These are phyloP conservation scores for Rhodomyrtus psidioides DNA, from an alignment of 441 rosid species.

Conservation along the genomic window DNA sequence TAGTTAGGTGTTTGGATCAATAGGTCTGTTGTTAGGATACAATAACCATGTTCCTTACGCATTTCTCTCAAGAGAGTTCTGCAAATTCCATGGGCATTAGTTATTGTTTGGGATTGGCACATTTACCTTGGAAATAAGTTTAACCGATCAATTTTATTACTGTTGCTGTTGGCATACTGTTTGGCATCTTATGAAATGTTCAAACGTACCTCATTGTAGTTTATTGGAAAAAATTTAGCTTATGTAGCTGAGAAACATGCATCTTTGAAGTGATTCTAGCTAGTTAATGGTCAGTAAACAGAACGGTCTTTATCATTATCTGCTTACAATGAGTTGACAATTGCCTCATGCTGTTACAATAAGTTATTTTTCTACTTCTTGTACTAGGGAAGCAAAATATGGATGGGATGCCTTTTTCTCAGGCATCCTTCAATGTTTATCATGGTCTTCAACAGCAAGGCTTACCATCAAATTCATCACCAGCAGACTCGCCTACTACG, in stretches of 20 bases:
- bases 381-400: neutral
- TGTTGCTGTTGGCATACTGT: neutral
- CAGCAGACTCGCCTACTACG: constrained; percentile 21
- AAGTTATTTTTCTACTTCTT: neutral
- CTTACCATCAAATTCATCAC: neutral
- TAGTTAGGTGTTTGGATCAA: neutral
- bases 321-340: neutral
- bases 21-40: neutral
- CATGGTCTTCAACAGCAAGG: constrained; percentile 24
- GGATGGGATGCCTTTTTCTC: neutral
- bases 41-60: neutral
- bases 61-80: neutral
- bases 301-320: neutral
- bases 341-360: neutral
- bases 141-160: neutral
- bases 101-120: neutral
- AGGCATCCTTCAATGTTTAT: neutral
- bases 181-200: neutral
- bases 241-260: neutral
- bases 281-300: neutral
- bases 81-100: neutral
- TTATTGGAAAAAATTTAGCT: neutral
- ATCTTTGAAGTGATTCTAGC: neutral
- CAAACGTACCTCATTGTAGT: neutral
- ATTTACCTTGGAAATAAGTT: neutral